Evolutionary conservation across 768 basidiomycete species (phyloP).

Genomic region (Russula sp.): DNA sequence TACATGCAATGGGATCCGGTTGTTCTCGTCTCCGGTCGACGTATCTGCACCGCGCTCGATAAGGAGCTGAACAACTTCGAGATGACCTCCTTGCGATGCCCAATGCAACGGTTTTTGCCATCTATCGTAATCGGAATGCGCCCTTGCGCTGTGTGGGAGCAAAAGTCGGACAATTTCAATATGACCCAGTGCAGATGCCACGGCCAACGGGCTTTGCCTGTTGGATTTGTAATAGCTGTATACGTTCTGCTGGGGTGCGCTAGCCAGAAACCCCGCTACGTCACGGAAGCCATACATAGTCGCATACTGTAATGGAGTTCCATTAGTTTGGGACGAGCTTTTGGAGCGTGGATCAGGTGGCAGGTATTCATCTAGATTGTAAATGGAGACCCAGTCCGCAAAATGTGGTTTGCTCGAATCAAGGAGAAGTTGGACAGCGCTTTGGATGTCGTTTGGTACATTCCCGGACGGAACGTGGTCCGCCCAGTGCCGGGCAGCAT

Average conservation of each 20-base stretch:
- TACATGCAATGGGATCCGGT: too few species aligned
- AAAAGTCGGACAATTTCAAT: background rate
- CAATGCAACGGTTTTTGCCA: background rate
- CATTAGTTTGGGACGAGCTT: background rate
- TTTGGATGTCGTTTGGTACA: rapidly evolving
- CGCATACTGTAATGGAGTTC: background rate
- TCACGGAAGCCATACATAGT: background rate
- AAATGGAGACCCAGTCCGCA: background rate
- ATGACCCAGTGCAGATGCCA: background rate
- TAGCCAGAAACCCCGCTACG: background rate
- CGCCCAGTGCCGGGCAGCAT: background rate
- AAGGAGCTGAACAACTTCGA: too few species aligned
- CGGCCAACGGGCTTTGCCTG: background rate
- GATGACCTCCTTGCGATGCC: background rate
- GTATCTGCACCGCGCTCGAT: too few species aligned
- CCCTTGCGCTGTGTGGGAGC: too few species aligned
- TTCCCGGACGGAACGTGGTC: background rate
- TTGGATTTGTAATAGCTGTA: too few species aligned
- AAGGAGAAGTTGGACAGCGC: background rate
- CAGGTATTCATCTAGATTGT: background rate
- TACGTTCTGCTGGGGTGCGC: background rate
- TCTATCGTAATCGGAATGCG: too few species aligned
- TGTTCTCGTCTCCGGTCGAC: too few species aligned
- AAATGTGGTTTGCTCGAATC: background rate
- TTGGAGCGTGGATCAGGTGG: background rate